Evolutionary conservation across 768 basidiomycete genomes (phyloP).

Genomic region (Russula emetica): DNA sequence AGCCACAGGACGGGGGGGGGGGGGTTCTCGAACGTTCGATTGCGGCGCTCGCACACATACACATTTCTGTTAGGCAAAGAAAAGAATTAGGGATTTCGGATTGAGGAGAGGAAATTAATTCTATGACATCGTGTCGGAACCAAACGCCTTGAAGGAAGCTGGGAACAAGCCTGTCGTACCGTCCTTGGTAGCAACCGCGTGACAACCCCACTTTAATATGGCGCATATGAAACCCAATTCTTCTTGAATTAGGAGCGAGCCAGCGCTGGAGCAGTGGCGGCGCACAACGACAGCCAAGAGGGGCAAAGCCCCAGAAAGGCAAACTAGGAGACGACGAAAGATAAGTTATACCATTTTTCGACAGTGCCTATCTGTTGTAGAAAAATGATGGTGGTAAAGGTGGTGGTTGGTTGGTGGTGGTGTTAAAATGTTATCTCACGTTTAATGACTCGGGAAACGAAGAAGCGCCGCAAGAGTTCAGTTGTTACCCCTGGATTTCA

Average conservation of each 20-base stretch:
- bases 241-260: constrained; percentile 4
- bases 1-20: neutral
- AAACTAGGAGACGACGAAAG: neutral
- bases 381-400: no score
- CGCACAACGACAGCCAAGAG: neutral
- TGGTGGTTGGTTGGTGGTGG: neutral
- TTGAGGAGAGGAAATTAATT: neutral
- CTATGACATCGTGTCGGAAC: neutral
- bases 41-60: neutral
- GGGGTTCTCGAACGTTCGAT: neutral
- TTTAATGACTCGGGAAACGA: neutral
- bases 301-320: constrained; percentile 1
- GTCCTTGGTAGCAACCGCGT: constrained; percentile 5
- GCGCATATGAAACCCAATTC: neutral
- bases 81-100: neutral
- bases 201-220: constrained; percentile 14
- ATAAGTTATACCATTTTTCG: constrained; percentile 7
- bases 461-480: neutral
- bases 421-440: neutral
- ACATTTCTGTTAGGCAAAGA: constrained; percentile 1
- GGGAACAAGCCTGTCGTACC: constrained; percentile 20
- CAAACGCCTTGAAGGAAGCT: constrained; percentile 11
- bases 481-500: constrained; percentile 3
- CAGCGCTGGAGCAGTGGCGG: neutral
- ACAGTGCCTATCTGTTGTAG: neutral